phyloP scores from a whole-genome alignment of 1,284 basidiomycete genomes.

The Takashimella koratensis region DNA sequence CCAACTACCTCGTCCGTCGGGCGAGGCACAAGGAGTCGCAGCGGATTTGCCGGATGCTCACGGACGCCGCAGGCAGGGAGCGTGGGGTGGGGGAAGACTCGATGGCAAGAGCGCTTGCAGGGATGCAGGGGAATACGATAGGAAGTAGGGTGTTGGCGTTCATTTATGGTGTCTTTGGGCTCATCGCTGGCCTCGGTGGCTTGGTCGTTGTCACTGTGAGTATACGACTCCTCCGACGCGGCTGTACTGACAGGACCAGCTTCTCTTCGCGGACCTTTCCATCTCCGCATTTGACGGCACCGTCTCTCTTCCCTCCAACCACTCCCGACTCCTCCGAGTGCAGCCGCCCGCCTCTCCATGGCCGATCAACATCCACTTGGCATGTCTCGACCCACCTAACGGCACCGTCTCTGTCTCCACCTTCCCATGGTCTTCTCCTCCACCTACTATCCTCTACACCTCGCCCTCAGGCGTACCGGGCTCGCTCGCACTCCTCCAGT shows the following conservation, averaged over 20 bases:
- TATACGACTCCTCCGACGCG: not conserved
- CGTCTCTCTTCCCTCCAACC: conserved; percentile 23
- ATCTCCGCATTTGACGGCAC: conserved; percentile 39
- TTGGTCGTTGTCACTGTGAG: conserved; percentile 35
- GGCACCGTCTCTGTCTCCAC: conserved; percentile 1
- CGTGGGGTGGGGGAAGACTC: conserved; percentile 20
- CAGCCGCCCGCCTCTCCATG: conserved; percentile 26
- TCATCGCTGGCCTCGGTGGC: conserved; percentile 35
- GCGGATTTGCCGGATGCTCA: conserved; percentile 33
- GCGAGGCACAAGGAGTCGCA: conserved; percentile 34
- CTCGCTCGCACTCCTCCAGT: conserved; percentile 31
- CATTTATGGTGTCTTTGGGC: conserved; percentile 28
- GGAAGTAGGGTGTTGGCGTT: conserved; percentile 25
- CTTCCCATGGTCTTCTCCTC: not conserved
- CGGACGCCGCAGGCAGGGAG: conserved; percentile 27
- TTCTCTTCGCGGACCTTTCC: conserved; percentile 42
- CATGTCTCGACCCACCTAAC: conserved; percentile 29
- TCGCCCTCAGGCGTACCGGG: conserved; percentile 42
- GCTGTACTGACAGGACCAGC: conserved; percentile 14
- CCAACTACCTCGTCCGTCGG: conserved; percentile 36
- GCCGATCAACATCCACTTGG: conserved; percentile 35
- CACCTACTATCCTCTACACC: conserved; percentile 40
- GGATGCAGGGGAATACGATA: conserved; percentile 29
- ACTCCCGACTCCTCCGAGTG: conserved; percentile 28
- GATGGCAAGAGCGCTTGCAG: conserved; percentile 32